Evolutionary conservation across 2,329 filamentous ascomycete species (phyloP).

Genomic region (Pleurostoma richardsiae): DNA sequence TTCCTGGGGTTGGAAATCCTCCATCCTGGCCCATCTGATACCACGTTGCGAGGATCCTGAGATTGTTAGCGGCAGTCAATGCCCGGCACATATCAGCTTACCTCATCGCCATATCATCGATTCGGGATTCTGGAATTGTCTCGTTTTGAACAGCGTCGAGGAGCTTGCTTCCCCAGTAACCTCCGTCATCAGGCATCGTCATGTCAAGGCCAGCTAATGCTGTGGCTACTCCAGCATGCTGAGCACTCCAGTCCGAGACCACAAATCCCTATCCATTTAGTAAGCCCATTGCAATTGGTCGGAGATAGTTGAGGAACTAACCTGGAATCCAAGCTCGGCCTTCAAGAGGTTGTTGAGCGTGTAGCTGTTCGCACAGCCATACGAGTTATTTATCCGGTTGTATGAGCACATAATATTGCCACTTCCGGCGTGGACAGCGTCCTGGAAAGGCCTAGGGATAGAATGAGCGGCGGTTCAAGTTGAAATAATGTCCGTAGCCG

Average conservation of each 20-base stretch:
- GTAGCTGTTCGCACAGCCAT: conserved; percentile 65
- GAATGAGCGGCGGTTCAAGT: background rate
- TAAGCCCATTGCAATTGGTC: too few relatives aligned
- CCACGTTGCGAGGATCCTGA: conserved; percentile 45
- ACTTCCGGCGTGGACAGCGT: conserved; percentile 6
- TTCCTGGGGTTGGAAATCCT: conserved; percentile 37
- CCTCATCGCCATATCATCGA: conserved; percentile 49
- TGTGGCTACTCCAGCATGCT: conserved; percentile 57
- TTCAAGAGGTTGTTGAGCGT: conserved; percentile 64
- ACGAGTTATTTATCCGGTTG: conserved; percentile 27
- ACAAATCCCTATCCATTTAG: conserved; percentile 47
- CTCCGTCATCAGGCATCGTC: conserved; percentile 53
- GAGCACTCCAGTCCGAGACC: conserved; percentile 63
- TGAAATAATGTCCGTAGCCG: too few relatives aligned
- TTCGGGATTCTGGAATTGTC: conserved; percentile 45
- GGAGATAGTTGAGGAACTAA: too few relatives aligned
- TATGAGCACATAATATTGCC: conserved; percentile 10
- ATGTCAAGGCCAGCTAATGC: conserved; percentile 66
- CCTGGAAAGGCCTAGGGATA: conserved; percentile 8
- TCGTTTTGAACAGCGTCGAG: conserved; percentile 55
- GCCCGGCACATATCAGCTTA: background rate
- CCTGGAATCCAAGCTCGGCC: conserved; percentile 50
- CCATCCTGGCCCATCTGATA: conserved; percentile 50
- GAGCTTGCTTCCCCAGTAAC: conserved; percentile 48
- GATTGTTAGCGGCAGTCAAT: background rate